These are phyloP conservation scores for Fusarium drepaniforme DNA, from an alignment of 2,329 filamentous ascomycete species.

Conservation along the genomic window DNA sequence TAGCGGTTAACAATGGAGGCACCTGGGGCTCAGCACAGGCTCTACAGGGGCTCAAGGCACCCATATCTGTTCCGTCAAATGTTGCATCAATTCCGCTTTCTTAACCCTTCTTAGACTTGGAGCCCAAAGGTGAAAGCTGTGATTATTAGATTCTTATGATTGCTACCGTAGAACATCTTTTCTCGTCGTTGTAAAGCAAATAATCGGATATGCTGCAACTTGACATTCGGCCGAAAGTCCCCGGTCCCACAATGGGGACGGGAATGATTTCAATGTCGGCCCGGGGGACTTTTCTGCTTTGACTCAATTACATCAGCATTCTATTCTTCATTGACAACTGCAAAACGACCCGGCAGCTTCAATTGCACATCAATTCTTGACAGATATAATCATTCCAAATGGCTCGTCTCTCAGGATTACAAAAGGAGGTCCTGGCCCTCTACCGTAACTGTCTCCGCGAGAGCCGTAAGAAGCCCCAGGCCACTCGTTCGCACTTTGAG, in stretches of 20 bases:
- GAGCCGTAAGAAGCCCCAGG: slow-evolving; percentile 81
- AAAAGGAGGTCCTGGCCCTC: slow-evolving; percentile 86
- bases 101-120: not conserved
- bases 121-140: not conserved
- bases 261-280: slow-evolving; percentile 8
- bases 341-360: not conserved
- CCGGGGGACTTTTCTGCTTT: not conserved
- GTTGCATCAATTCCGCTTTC: not conserved
- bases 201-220: not conserved
- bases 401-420: slow-evolving; percentile 80
- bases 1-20: slow-evolving; percentile 6
- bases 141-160: not conserved
- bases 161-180: not conserved
- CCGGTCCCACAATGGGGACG: slow-evolving; percentile 25
- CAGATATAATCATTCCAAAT: slow-evolving; percentile 16
- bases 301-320: slow-evolving; percentile 26
- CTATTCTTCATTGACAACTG: not conserved
- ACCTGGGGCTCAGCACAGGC: not conserved
- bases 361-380: not conserved
- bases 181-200: not conserved
- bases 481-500: slow-evolving; percentile 71
- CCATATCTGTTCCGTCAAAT: not conserved
- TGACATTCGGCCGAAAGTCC: not conserved
- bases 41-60: not conserved
- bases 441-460: slow-evolving; percentile 90